Evolutionary conservation across 2,329 filamentous ascomycete species (phyloP), one percentile per base, ranked within the genome.

Genomic region (Penicillium sp.): DNA sequence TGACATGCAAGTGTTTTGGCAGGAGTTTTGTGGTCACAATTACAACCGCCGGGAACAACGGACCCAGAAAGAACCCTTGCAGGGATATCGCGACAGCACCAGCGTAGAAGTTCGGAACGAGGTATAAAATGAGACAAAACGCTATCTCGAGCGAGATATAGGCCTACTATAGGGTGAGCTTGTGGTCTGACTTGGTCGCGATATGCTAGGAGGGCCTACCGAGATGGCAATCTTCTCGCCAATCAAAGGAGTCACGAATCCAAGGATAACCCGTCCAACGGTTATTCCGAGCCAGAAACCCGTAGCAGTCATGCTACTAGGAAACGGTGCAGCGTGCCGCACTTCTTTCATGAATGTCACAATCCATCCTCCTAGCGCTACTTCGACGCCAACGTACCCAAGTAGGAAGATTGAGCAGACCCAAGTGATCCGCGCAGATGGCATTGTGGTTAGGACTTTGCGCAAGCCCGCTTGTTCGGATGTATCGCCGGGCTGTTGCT

Each of bases 221-320:
- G 75, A 67, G 45, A 85, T 78, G 32, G 82, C 78, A 15, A 78
- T 62, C 64, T 84, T 87, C 69, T 91, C 0, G 3, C 85, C 85
- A n/a, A 88, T 71, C 5, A 76, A 72, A 6, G 81, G 81, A 6
- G 85, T 60, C 29, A 57, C 51, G 6, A 89, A 88, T 0, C 84
- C 84, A 13, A 90, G 70, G 0, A 81, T 63, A 5, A 89, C 70
- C 2, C 87, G 74, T 0, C 87, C 86, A 1, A 87, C 61, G 0
- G 85, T 87, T 55, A 90, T 74, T 0, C 87, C 87, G 37, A 85
- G 77, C 86, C 87, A 90, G 69, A 88, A 90, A 0, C 84, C 81
- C 0, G 84, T 88, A 0, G 80, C 81, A 0, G 79, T 79, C 66
- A 88, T 77, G 3, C 85, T 85, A 15, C 82, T 80, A 4, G 79